Evolutionary conservation across 1,284 basidiomycete genomes (phyloP).

Genomic region (Fomitopsis betulina): DNA sequence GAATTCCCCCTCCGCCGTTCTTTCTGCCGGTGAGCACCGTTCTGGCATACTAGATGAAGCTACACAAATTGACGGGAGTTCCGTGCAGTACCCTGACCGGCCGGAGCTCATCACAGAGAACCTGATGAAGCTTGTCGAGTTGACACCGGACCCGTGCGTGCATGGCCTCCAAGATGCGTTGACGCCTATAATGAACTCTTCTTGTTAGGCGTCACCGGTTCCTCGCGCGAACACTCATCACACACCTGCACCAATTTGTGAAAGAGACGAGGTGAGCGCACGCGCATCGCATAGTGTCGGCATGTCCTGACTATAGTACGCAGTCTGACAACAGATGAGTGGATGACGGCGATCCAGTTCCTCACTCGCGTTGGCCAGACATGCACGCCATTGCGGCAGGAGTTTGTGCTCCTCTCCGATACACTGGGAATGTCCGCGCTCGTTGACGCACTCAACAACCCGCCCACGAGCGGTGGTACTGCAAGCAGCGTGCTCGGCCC

Average conservation of each 20-base stretch:
- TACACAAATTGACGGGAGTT: not conserved
- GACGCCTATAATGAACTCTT: too few species aligned
- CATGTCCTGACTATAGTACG: not conserved
- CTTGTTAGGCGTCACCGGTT: slow-evolving; percentile 22
- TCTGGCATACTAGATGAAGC: too few species aligned
- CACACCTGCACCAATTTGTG: slow-evolving; percentile 52
- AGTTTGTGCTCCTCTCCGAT: slow-evolving; percentile 83
- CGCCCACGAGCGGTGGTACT: slow-evolving; percentile 59
- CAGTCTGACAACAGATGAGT: slow-evolving; percentile 78
- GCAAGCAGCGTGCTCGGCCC: slow-evolving; percentile 80
- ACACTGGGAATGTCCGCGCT: slow-evolving; percentile 73
- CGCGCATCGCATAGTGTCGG: not conserved
- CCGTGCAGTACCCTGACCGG: slow-evolving; percentile 41
- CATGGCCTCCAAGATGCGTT: not conserved
- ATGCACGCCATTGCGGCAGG: slow-evolving; percentile 72
- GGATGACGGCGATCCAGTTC: slow-evolving; percentile 78
- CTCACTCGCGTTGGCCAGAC: slow-evolving; percentile 71
- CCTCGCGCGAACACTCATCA: slow-evolving; percentile 44
- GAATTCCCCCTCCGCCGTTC: slow-evolving; percentile 25
- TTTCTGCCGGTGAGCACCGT: slow-evolving; percentile 24
- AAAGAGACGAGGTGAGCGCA: slow-evolving; percentile 54
- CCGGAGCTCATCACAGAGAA: slow-evolving; percentile 56
- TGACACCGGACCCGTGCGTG: slow-evolving; percentile 39
- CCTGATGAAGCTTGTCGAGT: slow-evolving; percentile 41
- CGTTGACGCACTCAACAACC: slow-evolving; percentile 77